Evolutionary conservation across 2,329 filamentous ascomycete genomes (phyloP).

Genomic region (Thielaviopsis populi): DNA sequence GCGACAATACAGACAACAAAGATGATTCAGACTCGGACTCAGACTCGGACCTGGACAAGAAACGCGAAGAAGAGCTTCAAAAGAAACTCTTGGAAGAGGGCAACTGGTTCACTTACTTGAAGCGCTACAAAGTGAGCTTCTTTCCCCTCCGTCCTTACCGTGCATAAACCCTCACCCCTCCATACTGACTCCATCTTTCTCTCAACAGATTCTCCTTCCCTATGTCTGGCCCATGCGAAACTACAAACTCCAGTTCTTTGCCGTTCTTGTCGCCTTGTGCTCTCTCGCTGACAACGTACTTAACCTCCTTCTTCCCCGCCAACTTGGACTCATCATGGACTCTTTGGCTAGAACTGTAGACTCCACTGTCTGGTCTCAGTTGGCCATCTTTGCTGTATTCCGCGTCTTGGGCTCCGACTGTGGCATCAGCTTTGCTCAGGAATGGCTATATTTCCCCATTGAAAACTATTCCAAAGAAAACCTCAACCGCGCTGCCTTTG

Average conservation of each 20-base stretch:
- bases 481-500: constrained; percentile 39
- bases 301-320: constrained; percentile 64
- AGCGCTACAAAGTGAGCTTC: constrained; percentile 45
- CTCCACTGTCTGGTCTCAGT: constrained; percentile 37
- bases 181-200: background rate
- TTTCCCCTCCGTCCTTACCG: background rate
- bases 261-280: constrained; percentile 50
- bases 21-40: constrained; percentile 30
- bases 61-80: constrained; percentile 34
- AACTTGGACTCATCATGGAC: constrained; percentile 66
- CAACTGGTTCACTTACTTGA: constrained; percentile 63
- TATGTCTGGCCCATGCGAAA: constrained; percentile 64
- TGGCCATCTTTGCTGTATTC: constrained; percentile 36
- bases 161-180: background rate
- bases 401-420: constrained; percentile 40
- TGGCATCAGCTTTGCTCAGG: constrained; percentile 37
- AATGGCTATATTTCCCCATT: constrained; percentile 43
- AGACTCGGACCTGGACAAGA: constrained; percentile 35
- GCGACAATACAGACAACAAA: constrained; percentile 18
- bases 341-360: constrained; percentile 39
- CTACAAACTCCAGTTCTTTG: constrained; percentile 49
- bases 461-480: constrained; percentile 42
- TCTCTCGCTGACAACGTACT: constrained; percentile 56
- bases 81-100: constrained; percentile 60
- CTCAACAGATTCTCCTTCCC: constrained; percentile 52